phyloP scores from a whole-genome alignment of 805 yeast species.

The Pichia sporocuriosa region DNA sequence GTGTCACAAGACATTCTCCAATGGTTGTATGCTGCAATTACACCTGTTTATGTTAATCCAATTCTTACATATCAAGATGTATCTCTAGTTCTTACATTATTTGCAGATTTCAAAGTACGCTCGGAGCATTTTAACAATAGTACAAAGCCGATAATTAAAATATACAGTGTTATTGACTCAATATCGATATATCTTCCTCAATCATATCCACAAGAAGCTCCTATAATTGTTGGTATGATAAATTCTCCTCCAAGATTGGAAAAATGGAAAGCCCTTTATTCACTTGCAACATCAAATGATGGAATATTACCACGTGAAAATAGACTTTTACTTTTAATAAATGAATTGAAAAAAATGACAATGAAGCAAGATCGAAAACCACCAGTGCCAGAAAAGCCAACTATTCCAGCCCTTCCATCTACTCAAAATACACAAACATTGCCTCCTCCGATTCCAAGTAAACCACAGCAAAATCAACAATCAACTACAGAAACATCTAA shows the following conservation, averaged over 20 bases:
- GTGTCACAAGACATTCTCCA: constrained; percentile 31
- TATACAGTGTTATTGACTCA: neutral
- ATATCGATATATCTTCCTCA: neutral
- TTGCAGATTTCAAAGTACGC: constrained; percentile 38
- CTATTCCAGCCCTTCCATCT: neutral
- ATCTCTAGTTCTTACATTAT: constrained; percentile 43
- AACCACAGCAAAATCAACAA: too few relatives aligned
- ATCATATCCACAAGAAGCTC: constrained; percentile 49
- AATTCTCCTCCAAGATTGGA: too few relatives aligned
- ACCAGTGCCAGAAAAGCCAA: neutral
- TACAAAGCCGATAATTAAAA: neutral
- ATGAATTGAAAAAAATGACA: neutral
- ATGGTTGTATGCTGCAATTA: constrained; percentile 52
- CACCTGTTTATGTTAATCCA: constrained; percentile 41
- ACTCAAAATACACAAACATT: too few relatives aligned
- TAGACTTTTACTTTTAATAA: neutral
- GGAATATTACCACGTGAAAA: constrained; percentile 26
- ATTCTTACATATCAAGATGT: constrained; percentile 57
- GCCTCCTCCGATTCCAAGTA: too few relatives aligned
- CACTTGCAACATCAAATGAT: neutral
- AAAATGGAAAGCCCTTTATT: too few relatives aligned
- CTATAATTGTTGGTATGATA: too few relatives aligned
- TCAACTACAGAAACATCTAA: too few relatives aligned
- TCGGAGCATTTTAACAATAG: neutral
- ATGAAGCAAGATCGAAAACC: too few relatives aligned